Base-by-base conservation (phyloP, 345 rosid genomes). In the Hevea brasiliensis region DNA sequence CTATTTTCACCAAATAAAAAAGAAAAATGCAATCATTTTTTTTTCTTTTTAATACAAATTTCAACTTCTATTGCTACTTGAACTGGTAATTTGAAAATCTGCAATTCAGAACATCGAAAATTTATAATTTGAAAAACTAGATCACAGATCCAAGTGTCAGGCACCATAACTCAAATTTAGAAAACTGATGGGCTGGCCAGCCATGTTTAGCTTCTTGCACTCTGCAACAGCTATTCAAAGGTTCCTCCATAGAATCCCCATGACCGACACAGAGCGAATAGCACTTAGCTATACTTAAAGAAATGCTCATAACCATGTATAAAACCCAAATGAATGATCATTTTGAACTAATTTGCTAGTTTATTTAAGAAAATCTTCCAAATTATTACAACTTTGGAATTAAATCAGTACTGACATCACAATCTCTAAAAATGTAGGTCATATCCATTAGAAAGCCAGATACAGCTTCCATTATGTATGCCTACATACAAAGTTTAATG, bases 381-480 rank as follows among this genome's bases (percentile, higher is more conserved):
- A 27, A 60, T 60, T 60, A 17, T 60, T 32, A 3, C 42, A 60
- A 29, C 42, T 6, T 4, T 29, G 17, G 21, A 60, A 29, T 60
- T 15, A 60, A 40, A 32, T 60, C 20, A 27, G 10, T 60, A 17
- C n/a, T 32, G 17, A 0, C 13, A 27, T 32, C 45, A 67, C 44
- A 29, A 18, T 21, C 45, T 7, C 20, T 50, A 13, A n/a, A 67
- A 48, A 11, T 12, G 72, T 23, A 78, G 57, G 42, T 23, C 18
- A 67, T 4, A 47, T 41, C 26, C 53, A 66, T 26, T 27, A 61
- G 51, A 75, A 29, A 67, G 27, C 65, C 27, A 45, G 8, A 40
- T 53, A 67, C 58, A 72, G 67, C 63, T 40, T 57, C 47, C 11
- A 41, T 60, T 54, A 15, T 32, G 37, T 41, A 21, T 35, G 23